Conservation (phyloP, 2,329 filamentous ascomycete genomes). For the Thielaviopsis euricoi region DNA sequence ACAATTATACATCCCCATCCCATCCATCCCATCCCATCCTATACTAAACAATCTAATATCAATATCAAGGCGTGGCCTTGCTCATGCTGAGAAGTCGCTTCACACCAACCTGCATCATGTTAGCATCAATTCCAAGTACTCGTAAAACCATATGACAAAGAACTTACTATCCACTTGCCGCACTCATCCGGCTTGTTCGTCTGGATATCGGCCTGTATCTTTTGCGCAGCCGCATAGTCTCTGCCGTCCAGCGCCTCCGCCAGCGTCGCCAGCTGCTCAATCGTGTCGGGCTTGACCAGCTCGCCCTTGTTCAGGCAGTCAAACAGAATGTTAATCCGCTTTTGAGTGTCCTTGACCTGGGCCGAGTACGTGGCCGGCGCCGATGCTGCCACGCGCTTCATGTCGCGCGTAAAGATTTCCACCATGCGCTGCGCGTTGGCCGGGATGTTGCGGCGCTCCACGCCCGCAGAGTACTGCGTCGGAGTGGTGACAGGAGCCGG, state of each 20-base stretch:
- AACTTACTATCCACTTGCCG: slow-evolving; percentile 71
- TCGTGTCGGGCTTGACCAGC: slow-evolving; percentile 63
- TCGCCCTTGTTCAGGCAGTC: slow-evolving; percentile 96
- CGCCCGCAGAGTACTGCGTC: slow-evolving; percentile 46
- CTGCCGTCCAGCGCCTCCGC: slow-evolving; percentile 49
- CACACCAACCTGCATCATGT: slow-evolving; percentile 43
- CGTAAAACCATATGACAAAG: not conserved
- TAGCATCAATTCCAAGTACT: slow-evolving; percentile 3
- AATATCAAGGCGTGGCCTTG: slow-evolving; percentile 46
- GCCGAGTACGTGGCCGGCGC: slow-evolving; percentile 74
- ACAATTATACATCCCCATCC: not conserved
- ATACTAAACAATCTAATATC: no score
- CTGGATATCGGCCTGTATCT: slow-evolving; percentile 59
- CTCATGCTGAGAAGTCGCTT: slow-evolving; percentile 69
- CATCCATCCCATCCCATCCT: no score
- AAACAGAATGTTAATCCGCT: slow-evolving; percentile 82
- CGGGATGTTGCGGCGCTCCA: slow-evolving; percentile 83
- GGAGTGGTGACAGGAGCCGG: slow-evolving; percentile 13
- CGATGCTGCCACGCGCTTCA: slow-evolving; percentile 73
- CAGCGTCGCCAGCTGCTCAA: slow-evolving; percentile 47
- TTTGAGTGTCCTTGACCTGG: slow-evolving; percentile 88
- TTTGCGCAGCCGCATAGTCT: slow-evolving; percentile 51
- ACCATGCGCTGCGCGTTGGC: slow-evolving; percentile 58
- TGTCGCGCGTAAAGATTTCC: slow-evolving; percentile 65
- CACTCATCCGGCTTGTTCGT: slow-evolving; percentile 65